Percentiles rank a stretch among this genome's conserved stretches.
Evolutionary conservation across 495 filamentous ascomycete species (phyloP).

Genomic region (Bathelium albidoporum): DNA sequence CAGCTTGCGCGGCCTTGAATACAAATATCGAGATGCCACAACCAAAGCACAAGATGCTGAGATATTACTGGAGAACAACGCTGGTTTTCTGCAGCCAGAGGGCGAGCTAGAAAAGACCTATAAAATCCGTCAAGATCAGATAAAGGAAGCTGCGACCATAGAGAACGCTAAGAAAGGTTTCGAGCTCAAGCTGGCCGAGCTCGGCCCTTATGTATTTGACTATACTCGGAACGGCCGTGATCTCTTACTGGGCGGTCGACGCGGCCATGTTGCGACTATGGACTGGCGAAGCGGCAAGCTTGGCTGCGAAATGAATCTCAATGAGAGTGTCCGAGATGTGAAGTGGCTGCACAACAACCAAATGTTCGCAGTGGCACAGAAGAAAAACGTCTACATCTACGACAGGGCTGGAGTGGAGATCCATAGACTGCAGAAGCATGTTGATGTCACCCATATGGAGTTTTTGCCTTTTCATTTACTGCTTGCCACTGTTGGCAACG

Average conservation of each 20-base stretch:
- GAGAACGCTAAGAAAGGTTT: slow-evolving; percentile 87
- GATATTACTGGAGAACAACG: slow-evolving; percentile 80
- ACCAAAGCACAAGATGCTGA: slow-evolving; percentile 86
- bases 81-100: slow-evolving; percentile 82
- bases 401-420: slow-evolving; percentile 80
- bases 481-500: slow-evolving; percentile 72
- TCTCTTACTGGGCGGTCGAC: slow-evolving; percentile 73
- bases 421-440: slow-evolving; percentile 77
- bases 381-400: slow-evolving; percentile 95
- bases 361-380: slow-evolving; percentile 94
- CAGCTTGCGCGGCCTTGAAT: slow-evolving; percentile 67
- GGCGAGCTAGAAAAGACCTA: slow-evolving; percentile 82
- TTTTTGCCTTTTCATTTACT: slow-evolving; percentile 96
- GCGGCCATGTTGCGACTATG: slow-evolving; percentile 93
- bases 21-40: slow-evolving; percentile 68
- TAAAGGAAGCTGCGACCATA: slow-evolving; percentile 59
- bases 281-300: slow-evolving; percentile 91
- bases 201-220: slow-evolving; percentile 79
- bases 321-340: slow-evolving; percentile 80
- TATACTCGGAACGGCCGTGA: slow-evolving; percentile 84
- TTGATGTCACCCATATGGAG: slow-evolving; percentile 90
- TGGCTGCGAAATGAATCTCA: slow-evolving; percentile 79
- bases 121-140: slow-evolving; percentile 82
- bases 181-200: slow-evolving; percentile 68
- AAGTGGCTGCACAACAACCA: slow-evolving; percentile 95